Percentiles rank a stretch among this genome's conserved stretches.
phyloP scores from a whole-genome alignment of 2,329 filamentous ascomycete species.

The Mollisiaceae sp. region DNA sequence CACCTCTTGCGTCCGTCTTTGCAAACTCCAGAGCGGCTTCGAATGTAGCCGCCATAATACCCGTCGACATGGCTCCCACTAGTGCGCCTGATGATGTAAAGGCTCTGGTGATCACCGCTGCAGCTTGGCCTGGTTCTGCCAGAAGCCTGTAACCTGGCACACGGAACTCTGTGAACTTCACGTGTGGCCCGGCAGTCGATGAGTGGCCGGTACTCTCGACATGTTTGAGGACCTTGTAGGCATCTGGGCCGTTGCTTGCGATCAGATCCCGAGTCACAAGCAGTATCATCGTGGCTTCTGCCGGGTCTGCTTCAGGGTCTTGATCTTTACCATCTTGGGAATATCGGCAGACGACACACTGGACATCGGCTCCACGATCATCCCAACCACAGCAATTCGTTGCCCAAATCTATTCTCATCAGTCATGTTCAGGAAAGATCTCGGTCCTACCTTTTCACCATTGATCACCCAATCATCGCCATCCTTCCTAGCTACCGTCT shows the following conservation, averaged over 20 bases:
- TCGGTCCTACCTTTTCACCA: conserved; percentile 54
- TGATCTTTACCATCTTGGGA: conserved; percentile 27
- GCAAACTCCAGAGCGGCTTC: conserved; percentile 57
- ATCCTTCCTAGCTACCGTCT: conserved; percentile 54
- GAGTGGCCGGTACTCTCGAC: conserved; percentile 52
- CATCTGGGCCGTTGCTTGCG: conserved; percentile 47
- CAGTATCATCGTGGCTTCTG: conserved; percentile 52
- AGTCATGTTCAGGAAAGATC: not conserved
- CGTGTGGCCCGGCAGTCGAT: conserved; percentile 55
- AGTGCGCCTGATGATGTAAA: conserved; percentile 50
- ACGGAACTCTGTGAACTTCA: conserved; percentile 52
- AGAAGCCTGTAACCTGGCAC: conserved; percentile 55
- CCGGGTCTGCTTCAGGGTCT: conserved; percentile 38
- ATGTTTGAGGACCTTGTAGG: conserved; percentile 54
- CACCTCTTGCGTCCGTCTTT: conserved; percentile 52
- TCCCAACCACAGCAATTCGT: conserved; percentile 61
- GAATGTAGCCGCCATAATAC: conserved; percentile 58
- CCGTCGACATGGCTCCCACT: conserved; percentile 59
- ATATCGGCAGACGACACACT: conserved; percentile 56
- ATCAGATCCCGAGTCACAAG: conserved; percentile 55
- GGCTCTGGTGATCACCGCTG: conserved; percentile 49
- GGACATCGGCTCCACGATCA: conserved; percentile 54
- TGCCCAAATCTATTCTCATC: conserved; percentile 52
- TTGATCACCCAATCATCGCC: conserved; percentile 57
- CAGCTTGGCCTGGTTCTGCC: conserved; percentile 49